Evolutionary conservation across 768 basidiomycete species (phyloP).

Genomic region (Asterophora parasitica): DNA sequence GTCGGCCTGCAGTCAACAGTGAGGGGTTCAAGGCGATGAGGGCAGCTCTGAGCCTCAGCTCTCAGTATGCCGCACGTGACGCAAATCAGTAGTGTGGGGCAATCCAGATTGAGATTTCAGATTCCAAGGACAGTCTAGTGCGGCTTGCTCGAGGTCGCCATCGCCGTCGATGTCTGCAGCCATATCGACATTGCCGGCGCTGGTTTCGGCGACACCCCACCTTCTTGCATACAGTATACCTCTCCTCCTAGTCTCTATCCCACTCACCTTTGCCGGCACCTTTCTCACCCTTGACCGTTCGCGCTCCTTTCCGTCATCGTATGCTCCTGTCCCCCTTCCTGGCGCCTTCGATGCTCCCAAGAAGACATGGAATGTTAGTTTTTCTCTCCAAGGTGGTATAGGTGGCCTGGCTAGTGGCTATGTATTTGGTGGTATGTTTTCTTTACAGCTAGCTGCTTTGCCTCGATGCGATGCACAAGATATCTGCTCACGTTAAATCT

Average conservation of each 20-base stretch:
- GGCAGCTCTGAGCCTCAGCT: no score
- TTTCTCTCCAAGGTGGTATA: constrained; percentile 54
- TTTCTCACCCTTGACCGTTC: constrained; percentile 70
- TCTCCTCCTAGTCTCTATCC: constrained; percentile 51
- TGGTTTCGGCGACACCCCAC: constrained; percentile 46
- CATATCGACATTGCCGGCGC: constrained; percentile 26
- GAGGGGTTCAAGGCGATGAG: no score
- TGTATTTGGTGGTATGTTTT: constrained; percentile 56
- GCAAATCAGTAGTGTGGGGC: background rate
- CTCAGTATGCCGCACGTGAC: background rate
- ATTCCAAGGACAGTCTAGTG: no score
- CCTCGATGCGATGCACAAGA: no score
- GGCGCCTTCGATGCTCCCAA: constrained; percentile 28
- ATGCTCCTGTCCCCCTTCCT: constrained; percentile 28
- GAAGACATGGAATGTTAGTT: constrained; percentile 29
- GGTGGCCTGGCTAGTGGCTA: constrained; percentile 59
- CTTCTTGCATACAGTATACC: constrained; percentile 55
- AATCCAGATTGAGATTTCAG: no score
- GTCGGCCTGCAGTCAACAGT: no score
- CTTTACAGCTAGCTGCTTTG: no score
- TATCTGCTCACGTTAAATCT: no score
- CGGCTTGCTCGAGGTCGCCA: no score
- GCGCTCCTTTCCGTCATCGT: constrained; percentile 49
- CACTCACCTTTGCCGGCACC: constrained; percentile 62
- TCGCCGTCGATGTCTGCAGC: constrained; percentile 16